Evolutionary conservation across 2,329 filamentous ascomycete genomes (phyloP).

Genomic region (Fulvia fulva): DNA sequence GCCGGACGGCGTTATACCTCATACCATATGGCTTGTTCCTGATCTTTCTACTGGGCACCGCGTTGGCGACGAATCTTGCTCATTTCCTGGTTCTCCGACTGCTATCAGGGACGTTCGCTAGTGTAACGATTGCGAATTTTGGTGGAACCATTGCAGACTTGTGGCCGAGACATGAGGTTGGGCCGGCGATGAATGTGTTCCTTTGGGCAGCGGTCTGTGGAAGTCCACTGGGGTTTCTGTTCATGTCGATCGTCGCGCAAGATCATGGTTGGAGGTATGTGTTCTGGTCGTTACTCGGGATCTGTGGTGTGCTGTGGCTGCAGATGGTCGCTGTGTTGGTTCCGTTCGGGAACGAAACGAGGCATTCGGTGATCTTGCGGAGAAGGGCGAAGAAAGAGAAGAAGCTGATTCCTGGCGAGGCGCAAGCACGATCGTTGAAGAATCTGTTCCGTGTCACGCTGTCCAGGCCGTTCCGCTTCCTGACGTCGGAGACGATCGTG

Average conservation of each 20-base stretch:
- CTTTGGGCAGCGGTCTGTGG: constrained; percentile 48
- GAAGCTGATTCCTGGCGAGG: constrained; percentile 36
- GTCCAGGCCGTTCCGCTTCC: constrained; percentile 46
- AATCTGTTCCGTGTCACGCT: constrained; percentile 43
- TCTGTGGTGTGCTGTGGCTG: constrained; percentile 44
- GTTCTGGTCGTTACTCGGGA: constrained; percentile 46
- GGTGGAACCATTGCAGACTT: constrained; percentile 50
- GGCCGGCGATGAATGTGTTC: constrained; percentile 40
- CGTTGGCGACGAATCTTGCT: constrained; percentile 37
- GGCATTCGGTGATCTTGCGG: constrained; percentile 44
- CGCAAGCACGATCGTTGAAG: constrained; percentile 37
- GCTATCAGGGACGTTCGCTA: constrained; percentile 45
- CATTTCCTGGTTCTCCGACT: constrained; percentile 43
- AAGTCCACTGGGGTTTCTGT: constrained; percentile 44
- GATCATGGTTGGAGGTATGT: constrained; percentile 42
- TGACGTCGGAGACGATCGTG: constrained; percentile 47
- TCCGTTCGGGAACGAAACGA: constrained; percentile 39
- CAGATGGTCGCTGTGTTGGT: constrained; percentile 39
- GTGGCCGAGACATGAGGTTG: constrained; percentile 44
- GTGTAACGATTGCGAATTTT: constrained; percentile 48
- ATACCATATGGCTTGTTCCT: constrained; percentile 43
- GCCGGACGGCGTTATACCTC: constrained; percentile 42
- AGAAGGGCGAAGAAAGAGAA: constrained; percentile 22
- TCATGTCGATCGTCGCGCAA: constrained; percentile 46
- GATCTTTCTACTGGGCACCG: constrained; percentile 41